phyloP scores from a whole-genome alignment of 2,329 filamentous ascomycete species.

The Xylaria sp. region DNA sequence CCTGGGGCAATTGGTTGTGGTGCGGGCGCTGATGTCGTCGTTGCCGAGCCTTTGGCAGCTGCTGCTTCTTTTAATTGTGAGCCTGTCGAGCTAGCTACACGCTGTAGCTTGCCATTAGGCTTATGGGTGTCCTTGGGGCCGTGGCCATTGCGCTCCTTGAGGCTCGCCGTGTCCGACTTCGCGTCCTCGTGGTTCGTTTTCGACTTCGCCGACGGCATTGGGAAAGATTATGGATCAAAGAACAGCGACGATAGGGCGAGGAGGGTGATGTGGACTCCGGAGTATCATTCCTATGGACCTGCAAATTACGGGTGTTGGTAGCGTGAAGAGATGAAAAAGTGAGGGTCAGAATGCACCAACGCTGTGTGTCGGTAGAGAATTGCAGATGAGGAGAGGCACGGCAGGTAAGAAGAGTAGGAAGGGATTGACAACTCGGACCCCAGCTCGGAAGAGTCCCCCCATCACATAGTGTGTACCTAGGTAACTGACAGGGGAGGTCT shows the following conservation, averaged over 20 bases:
- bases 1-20: constrained; percentile 45
- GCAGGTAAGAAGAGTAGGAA: constrained; percentile 9
- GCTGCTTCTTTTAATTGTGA: constrained; percentile 59
- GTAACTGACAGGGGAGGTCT: constrained; percentile 34
- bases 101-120: constrained; percentile 65
- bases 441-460: constrained; percentile 27
- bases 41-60: constrained; percentile 48
- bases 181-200: constrained; percentile 51
- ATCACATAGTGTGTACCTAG: constrained; percentile 25
- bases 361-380: constrained; percentile 15
- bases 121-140: constrained; percentile 50
- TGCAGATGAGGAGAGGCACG: constrained; percentile 23
- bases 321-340: constrained; percentile 1
- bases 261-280: constrained; percentile 29
- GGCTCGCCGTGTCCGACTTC: constrained; percentile 51
- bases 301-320: constrained; percentile 9
- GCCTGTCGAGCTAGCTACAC: constrained; percentile 64
- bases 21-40: constrained; percentile 35
- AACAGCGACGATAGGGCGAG: constrained; percentile 37
- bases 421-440: constrained; percentile 29
- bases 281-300: constrained; percentile 43
- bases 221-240: constrained; percentile 42
- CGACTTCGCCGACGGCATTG: constrained; percentile 49
- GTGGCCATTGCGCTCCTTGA: constrained; percentile 50
- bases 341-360: constrained; percentile 4